Evolutionary conservation across 345 rosid species (phyloP).

Genomic region (Eutrema yunnanense): DNA sequence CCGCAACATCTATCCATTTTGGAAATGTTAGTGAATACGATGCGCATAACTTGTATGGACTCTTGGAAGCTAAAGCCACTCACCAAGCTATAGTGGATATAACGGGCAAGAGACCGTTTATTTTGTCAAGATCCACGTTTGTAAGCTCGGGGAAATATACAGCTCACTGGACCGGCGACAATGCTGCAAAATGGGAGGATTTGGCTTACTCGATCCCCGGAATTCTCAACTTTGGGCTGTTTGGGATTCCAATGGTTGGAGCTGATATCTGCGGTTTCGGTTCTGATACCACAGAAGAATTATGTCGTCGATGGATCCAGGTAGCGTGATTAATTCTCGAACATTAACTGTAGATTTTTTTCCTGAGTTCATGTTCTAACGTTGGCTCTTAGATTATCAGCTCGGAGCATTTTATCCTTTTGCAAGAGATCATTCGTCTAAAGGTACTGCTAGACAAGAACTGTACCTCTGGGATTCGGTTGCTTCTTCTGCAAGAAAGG

Average conservation of each 20-base stretch:
- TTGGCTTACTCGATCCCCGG: slow-evolving; percentile 56
- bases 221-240: slow-evolving; percentile 59
- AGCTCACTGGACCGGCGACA: slow-evolving; percentile 85
- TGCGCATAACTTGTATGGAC: slow-evolving; percentile 66
- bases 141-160: slow-evolving; percentile 69
- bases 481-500: slow-evolving; percentile 56
- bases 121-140: slow-evolving; percentile 68
- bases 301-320: slow-evolving; percentile 78
- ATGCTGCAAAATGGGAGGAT: slow-evolving; percentile 63
- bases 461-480: slow-evolving; percentile 79
- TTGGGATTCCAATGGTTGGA: slow-evolving; percentile 84
- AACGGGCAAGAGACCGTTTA: slow-evolving; percentile 57
- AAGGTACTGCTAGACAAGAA: slow-evolving; percentile 40
- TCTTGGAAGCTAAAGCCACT: slow-evolving; percentile 57
- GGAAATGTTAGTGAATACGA: slow-evolving; percentile 56
- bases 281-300: slow-evolving; percentile 53
- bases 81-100: slow-evolving; percentile 41
- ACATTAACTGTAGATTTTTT: background rate
- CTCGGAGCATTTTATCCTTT: slow-evolving; percentile 81
- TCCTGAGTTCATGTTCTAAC: slow-evolving; percentile 11
- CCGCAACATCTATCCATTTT: slow-evolving; percentile 50
- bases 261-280: slow-evolving; percentile 75
- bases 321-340: slow-evolving; percentile 24
- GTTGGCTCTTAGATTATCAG: slow-evolving; percentile 30
- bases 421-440: slow-evolving; percentile 62